Conservation (phyloP, 1,284 basidiomycete species). For the Cryptococcus amylolentus region DNA sequence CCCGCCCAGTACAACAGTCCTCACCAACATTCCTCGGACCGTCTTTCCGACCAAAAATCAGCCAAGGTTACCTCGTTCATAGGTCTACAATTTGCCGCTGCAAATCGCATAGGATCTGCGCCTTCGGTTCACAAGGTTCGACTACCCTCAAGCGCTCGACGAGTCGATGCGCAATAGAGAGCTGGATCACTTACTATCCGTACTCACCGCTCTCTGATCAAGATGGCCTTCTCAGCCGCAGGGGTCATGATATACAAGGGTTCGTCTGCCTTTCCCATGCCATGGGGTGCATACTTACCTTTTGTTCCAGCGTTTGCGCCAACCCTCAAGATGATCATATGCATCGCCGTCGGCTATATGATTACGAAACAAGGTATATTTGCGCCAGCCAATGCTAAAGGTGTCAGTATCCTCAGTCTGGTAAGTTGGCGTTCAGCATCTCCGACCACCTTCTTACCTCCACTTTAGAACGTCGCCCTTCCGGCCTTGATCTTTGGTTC, state of each 20-base stretch:
- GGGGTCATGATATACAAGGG: slow-evolving; percentile 45
- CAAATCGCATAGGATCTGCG: too few species aligned
- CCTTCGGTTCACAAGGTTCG: too few species aligned
- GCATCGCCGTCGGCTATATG: slow-evolving; percentile 34
- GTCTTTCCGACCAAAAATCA: background rate
- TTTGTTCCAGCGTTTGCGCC: slow-evolving; percentile 35
- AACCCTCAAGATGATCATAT: slow-evolving; percentile 42
- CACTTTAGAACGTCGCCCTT: slow-evolving; percentile 60
- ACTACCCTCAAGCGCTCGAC: too few species aligned
- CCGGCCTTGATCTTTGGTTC: slow-evolving; percentile 73
- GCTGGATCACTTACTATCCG: background rate
- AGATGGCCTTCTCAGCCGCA: slow-evolving; percentile 19
- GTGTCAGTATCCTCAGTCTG: slow-evolving; percentile 41
- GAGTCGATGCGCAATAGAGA: background rate
- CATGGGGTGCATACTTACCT: background rate
- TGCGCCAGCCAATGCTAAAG: slow-evolving; percentile 31
- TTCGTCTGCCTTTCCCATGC: slow-evolving; percentile 7
- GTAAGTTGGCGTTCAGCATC: slow-evolving; percentile 17
- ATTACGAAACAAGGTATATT: slow-evolving; percentile 37
- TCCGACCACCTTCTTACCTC: background rate
- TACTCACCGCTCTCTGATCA: background rate
- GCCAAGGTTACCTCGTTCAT: background rate
- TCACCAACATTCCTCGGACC: background rate
- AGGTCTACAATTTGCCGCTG: too few species aligned
- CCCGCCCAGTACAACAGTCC: too few species aligned